Percentiles rank a stretch among this genome's conserved stretches.
Conservation (phyloP, 2,329 filamentous ascomycete species). For the Rhynchosporium graminicola region DNA sequence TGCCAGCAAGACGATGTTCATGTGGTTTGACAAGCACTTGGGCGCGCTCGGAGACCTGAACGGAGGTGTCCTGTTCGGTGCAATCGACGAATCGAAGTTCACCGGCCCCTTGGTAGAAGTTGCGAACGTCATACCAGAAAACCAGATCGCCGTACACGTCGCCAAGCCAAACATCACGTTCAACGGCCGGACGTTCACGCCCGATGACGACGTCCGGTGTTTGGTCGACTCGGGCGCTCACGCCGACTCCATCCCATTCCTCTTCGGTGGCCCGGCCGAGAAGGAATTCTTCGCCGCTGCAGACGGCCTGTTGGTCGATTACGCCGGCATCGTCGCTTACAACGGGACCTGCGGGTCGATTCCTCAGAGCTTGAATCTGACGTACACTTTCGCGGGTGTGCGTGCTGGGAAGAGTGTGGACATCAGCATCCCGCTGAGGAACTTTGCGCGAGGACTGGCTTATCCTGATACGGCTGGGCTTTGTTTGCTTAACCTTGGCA, state of each 20-base stretch:
- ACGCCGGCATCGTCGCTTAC: constrained; percentile 32
- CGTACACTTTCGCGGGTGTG: constrained; percentile 35
- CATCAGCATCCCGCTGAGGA: constrained; percentile 39
- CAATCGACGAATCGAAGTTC: constrained; percentile 42
- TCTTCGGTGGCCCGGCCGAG: constrained; percentile 11
- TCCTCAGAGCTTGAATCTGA: constrained; percentile 35
- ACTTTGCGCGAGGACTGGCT: constrained; percentile 38
- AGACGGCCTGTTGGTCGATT: constrained; percentile 6
- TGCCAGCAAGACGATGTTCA: constrained; percentile 37
- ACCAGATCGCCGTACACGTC: constrained; percentile 31
- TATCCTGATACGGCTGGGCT: constrained; percentile 27
- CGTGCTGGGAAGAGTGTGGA: constrained; percentile 32
- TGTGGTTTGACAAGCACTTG: constrained; percentile 42
- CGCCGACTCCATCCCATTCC: constrained; percentile 34
- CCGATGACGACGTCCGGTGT: constrained; percentile 28
- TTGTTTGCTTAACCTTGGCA: constrained; percentile 38
- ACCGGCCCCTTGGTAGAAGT: constrained; percentile 40
- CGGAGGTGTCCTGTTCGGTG: constrained; percentile 41
- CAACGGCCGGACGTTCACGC: constrained; percentile 28
- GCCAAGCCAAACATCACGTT: constrained; percentile 33
- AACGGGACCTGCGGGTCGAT: constrained; percentile 39
- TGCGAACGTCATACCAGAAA: constrained; percentile 15
- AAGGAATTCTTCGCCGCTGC: constrained; percentile 30
- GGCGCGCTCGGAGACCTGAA: constrained; percentile 32
- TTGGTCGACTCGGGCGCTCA: constrained; percentile 41